Evolutionary conservation across 805 yeast species (phyloP), one percentile per base, ranked within the genome.

Genomic region (Lachancea nothofagi): DNA sequence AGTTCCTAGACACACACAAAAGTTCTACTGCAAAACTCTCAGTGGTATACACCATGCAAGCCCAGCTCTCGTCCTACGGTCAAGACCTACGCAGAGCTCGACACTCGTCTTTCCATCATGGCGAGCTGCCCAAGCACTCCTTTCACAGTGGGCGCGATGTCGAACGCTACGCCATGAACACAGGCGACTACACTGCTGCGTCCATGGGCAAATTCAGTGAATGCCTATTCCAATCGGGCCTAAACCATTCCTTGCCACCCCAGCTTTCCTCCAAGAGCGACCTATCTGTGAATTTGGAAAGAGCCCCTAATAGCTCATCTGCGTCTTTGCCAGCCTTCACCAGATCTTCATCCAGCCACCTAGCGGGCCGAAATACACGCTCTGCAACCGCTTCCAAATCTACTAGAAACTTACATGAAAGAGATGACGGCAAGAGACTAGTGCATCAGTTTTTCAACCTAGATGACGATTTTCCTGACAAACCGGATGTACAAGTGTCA

Each of bases 201-300:
- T 23, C 50, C 1, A 46, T 57, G 12, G 63, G 62, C 3, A 51
- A 49, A 41, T 58, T 55, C 33, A 49, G 57, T 24, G 55, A 53
- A 12, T 47, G 52, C 26, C 48, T 58, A 47, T 55, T 57, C 31
- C 43, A 46, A 10, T 18, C 22, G 4, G 15, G 21, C 15, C 29
- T 20, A 26, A 22, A 20, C 24, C 12, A 8, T 4, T 8, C 24
- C 4, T 13, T 31, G 10, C 13, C 29, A 4, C 15, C 15, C 6
- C 29, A 21, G 5, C 15, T 25, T 7, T 24, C 37, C 20, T 33
- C 29, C 29, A 33, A 26, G 22, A 24, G 26, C 41, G 23, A 29
- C 37, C n/a, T 27, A 31, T 7, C 36, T 45, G 6, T 45, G 46
- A 8, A 41, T 23, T n/a, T 34, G n/a, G 43, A 34, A 25, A 33